Base-by-base conservation (phyloP, 495 filamentous ascomycete species). In the Talaromyces proteolyticus region DNA sequence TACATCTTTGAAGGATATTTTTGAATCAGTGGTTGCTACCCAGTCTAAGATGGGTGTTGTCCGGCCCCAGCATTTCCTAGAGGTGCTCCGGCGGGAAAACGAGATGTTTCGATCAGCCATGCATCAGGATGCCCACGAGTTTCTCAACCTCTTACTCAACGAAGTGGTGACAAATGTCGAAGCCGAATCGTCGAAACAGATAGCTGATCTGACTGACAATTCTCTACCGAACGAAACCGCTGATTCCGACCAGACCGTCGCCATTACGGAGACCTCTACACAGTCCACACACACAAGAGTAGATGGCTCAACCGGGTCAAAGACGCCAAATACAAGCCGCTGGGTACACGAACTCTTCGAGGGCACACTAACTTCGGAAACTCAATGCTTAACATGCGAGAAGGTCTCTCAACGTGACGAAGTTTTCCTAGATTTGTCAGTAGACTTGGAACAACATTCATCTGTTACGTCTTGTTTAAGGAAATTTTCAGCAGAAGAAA, bases 261-360 rank as follows among this genome's bases (percentile, higher is more conserved):
- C 41, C 18, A 41, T 52, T 11, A 58, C 51, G 38, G 56, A 68
- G 17, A 59, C 66, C 10, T 64, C 54, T 14, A 39, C 52, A 63
- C 37, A 59, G 54, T 49, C 65, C 19, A 65, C 75, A 12, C 62
- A 72, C 6, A 69, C 67, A 49, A 62, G 63, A 17, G 66, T 72
- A 12, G 64, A 78, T 23, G 66, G 61, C 7, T 79, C 78, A 43
- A 66, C 67, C 29, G 61, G 70, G 41, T 66, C 57, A 39, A 72
- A 70, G 61, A 70, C 69, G 25, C 69, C 67, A 42, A 68, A 68
- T 51, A 80, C 81, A 11, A 87, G 86, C 1, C 80, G 89, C 53
- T 97, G 93, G 93, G 94, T 98, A 20, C 93, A 98, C 65, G 91
- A 96, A 55, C 80, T 98, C 34, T 98, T 98, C 53, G 93, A 97